phyloP scores from a whole-genome alignment of 305 asterid genomes.

The Fraxinus angustifolia region DNA sequence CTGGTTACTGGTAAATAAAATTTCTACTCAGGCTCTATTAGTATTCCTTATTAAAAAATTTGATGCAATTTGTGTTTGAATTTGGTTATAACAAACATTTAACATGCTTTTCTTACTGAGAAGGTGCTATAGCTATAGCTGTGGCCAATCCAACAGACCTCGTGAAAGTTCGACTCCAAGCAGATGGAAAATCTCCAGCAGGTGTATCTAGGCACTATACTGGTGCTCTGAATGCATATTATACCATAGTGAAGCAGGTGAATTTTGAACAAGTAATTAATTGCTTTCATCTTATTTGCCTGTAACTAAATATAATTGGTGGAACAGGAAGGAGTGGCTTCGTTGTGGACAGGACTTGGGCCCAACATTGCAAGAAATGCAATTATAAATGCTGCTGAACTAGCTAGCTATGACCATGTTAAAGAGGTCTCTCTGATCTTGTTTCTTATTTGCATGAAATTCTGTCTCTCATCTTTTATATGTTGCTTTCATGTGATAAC shows the following conservation, averaged over 20 bases:
- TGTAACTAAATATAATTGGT: conserved; percentile 29
- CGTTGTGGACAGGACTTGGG: conserved; percentile 93
- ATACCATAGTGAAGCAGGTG: conserved; percentile 70
- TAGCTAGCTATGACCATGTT: conserved; percentile 86
- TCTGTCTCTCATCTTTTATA: background rate
- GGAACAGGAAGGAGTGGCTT: conserved; percentile 82
- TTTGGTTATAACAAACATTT: conserved; percentile 15
- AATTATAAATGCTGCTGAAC: conserved; percentile 85
- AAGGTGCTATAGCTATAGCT: conserved; percentile 80
- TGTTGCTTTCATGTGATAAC: conserved; percentile 13
- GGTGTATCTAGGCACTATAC: conserved; percentile 47
- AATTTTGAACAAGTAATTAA: conserved; percentile 21
- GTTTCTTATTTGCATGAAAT: conserved; percentile 6
- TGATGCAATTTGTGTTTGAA: conserved; percentile 11
- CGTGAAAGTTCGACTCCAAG: conserved; percentile 60
- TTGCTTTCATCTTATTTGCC: conserved; percentile 23
- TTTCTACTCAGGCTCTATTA: conserved; percentile 7
- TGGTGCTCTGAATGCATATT: conserved; percentile 55
- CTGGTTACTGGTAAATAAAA: conserved; percentile 62
- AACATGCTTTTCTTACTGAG: conserved; percentile 20
- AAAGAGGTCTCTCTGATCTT: conserved; percentile 53
- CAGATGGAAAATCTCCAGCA: conserved; percentile 54
- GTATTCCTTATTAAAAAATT: background rate
- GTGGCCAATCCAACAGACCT: conserved; percentile 67
- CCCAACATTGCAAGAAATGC: conserved; percentile 92